Evolutionary conservation across 345 rosid species (phyloP), one percentile per base, ranked within the genome.

Genomic region (Xanthoceras sorbifolium): DNA sequence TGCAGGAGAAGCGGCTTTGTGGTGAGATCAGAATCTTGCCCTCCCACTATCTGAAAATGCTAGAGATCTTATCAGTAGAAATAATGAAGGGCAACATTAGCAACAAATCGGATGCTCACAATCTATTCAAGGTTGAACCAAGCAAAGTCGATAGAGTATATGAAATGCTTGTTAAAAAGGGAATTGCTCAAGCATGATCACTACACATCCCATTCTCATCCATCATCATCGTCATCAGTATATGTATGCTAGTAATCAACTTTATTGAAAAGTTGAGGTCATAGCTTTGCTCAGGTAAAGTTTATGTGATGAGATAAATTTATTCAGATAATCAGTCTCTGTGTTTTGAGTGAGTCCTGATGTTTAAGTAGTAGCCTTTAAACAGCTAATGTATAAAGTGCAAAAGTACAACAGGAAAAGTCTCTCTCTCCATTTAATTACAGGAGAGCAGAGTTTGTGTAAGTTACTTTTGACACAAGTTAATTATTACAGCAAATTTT

Each of bases 1-100:
- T 72, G 87, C 87, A 96, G 98, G 99, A 96, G 85, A 90, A 84
- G 71, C 80, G 26, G 42, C 89, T 93, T 46, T 96, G 99, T 64
- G 50, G 82, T 11, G 98, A 93, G 82, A 84, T 82, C 61, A 89
- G 92, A 82, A 79, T 92, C 76, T 84, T 93, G n/a, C 99, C 98
- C 9, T 70, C 90, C 5, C 97, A 96, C 72, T 96, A 96, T 81
- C 90, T 96, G 54, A 89, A 85, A 50, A 92, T 96, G 94, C 78
- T 91, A 72, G 92, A 93, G 69, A 84, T 77, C 25, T 79, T 96
- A 82, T 87, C 94, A 17, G 74, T 64, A 29, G 93, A 88, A 86
- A 85, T 93, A 23, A 70, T 84, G 87, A 89, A 81, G 69, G 97
- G 97, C 72, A 87, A 77, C 55, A 75, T 96, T 31, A 85, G 83